phyloP scores from a whole-genome alignment of 306 rosid species.

The Lotus japonicus region DNA sequence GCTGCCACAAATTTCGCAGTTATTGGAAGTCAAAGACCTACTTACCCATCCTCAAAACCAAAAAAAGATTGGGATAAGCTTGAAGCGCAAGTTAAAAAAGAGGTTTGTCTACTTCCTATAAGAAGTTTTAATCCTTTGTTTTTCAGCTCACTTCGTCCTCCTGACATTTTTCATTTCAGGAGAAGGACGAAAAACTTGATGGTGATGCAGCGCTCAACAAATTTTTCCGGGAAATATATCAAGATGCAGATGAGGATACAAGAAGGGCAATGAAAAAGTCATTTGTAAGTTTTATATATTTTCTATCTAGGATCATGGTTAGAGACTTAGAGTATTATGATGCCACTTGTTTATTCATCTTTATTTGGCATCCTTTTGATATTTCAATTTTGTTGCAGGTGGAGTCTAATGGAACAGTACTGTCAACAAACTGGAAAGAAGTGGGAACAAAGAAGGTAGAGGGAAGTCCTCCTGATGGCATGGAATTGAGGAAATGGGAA shows the following conservation, averaged over 20 bases:
- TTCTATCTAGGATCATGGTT: neutral
- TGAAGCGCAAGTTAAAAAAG: slow-evolving; percentile 79
- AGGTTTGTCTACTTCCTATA: slow-evolving; percentile 42
- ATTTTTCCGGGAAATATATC: slow-evolving; percentile 78
- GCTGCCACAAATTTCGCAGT: slow-evolving; percentile 35
- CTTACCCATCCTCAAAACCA: slow-evolving; percentile 86
- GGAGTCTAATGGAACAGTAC: slow-evolving; percentile 88
- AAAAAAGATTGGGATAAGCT: slow-evolving; percentile 81
- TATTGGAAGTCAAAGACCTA: slow-evolving; percentile 36
- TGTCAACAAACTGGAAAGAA: slow-evolving; percentile 96
- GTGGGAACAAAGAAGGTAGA: slow-evolving; percentile 89
- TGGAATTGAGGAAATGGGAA: slow-evolving; percentile 95
- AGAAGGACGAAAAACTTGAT: slow-evolving; percentile 89
- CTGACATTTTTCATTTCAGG: slow-evolving; percentile 40
- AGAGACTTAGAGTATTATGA: neutral
- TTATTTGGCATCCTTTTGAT: neutral
- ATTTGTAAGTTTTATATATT: slow-evolving; percentile 47
- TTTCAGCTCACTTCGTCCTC: neutral
- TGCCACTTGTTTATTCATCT: neutral
- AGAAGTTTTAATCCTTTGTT: neutral
- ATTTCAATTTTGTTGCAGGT: slow-evolving; percentile 36
- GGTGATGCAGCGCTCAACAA: slow-evolving; percentile 96
- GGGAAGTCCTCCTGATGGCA: slow-evolving; percentile 97
- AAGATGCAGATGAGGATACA: slow-evolving; percentile 93
- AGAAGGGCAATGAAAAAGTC: slow-evolving; percentile 92